Conservation (phyloP, 108 stramenopile species). For the Bacterosira constricta region DNA sequence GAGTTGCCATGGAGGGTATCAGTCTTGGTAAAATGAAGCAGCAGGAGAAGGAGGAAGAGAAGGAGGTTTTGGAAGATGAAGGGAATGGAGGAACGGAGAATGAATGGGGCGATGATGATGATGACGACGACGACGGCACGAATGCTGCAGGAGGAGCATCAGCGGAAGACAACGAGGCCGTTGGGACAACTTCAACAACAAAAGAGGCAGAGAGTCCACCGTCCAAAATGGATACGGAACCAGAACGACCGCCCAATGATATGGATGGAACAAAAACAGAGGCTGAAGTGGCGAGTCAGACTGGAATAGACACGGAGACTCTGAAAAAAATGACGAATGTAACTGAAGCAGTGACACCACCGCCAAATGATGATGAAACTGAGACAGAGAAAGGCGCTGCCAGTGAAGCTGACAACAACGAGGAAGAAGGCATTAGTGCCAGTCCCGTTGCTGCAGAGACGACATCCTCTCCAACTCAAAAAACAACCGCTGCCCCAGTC, state of each 20-base stretch:
- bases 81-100: background rate
- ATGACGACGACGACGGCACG: background rate
- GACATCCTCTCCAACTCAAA: background rate
- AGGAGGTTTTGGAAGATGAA: background rate
- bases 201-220: slow-evolving; percentile 23
- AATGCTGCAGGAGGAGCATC: background rate
- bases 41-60: background rate
- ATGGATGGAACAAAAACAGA: background rate
- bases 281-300: background rate
- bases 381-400: background rate
- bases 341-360: no score
- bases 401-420: background rate
- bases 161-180: background rate
- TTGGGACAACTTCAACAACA: background rate
- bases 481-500: background rate
- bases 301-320: background rate
- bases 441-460: no score
- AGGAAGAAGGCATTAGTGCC: no score
- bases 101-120: background rate
- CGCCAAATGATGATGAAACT: background rate
- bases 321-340: no score
- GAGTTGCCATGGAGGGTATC: background rate
- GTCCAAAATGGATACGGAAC: slow-evolving; percentile 16
- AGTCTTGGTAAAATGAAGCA: background rate
- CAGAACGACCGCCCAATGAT: slow-evolving; percentile 11